phyloP scores from a whole-genome alignment of 2,329 filamentous ascomycete species.

The Thielaviopsis punctulata region DNA sequence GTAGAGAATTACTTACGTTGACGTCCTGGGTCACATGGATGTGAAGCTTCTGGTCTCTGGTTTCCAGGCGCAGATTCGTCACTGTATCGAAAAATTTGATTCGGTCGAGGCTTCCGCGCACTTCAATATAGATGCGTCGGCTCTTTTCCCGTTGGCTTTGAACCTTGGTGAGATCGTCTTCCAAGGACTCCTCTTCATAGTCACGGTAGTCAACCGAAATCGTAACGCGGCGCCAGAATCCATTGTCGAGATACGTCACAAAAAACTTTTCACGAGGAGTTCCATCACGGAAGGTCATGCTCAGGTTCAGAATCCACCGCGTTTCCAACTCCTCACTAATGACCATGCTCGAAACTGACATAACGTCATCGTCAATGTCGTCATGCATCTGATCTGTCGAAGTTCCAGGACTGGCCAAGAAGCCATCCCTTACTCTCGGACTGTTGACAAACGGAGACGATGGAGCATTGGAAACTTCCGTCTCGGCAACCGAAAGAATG shows the following conservation, averaged over 20 bases:
- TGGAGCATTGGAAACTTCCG: background rate
- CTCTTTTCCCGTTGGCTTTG: slow-evolving; percentile 85
- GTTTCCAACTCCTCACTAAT: slow-evolving; percentile 70
- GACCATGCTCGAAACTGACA: slow-evolving; percentile 21
- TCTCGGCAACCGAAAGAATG: background rate
- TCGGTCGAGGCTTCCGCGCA: slow-evolving; percentile 77
- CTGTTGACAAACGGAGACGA: background rate
- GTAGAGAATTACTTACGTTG: slow-evolving; percentile 35
- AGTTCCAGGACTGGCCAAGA: background rate
- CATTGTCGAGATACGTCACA: slow-evolving; percentile 77
- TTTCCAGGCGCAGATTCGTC: slow-evolving; percentile 88
- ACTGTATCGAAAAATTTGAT: slow-evolving; percentile 95
- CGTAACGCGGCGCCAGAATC: slow-evolving; percentile 72
- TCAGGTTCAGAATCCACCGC: slow-evolving; percentile 90
- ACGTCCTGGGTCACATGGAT: slow-evolving; percentile 96
- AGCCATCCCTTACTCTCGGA: background rate
- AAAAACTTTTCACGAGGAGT: slow-evolving; percentile 96
- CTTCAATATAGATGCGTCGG: slow-evolving; percentile 81
- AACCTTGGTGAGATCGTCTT: slow-evolving; percentile 61
- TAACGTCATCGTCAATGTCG: slow-evolving; percentile 1
- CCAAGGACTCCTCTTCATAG: slow-evolving; percentile 64
- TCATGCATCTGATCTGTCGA: slow-evolving; percentile 1
- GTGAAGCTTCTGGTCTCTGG: slow-evolving; percentile 70
- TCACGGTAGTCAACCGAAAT: slow-evolving; percentile 85
- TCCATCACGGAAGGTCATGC: slow-evolving; percentile 93